Base-by-base conservation (phyloP, 1,139 yeast species). In the Suhomyces choctaworum region DNA sequence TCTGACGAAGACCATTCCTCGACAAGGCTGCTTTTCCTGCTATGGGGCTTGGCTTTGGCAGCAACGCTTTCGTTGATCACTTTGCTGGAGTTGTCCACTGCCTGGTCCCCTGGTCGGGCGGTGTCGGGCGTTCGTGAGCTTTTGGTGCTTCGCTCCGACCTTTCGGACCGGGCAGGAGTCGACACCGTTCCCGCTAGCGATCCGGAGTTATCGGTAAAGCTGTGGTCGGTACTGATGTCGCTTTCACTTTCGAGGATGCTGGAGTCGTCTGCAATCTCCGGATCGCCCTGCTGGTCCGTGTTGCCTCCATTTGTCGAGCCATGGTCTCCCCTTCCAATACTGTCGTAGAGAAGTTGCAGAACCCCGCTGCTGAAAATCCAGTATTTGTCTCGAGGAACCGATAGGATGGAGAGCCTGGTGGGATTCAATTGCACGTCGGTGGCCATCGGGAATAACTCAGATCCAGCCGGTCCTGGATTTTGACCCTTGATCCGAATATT, bases 281-380 rank as follows among this genome's bases (percentile, higher is more conserved):
- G 13, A 14, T 5, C 8, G 23, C 23, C 23, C 3, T 14, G 11
- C 4, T 11, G 11, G 11, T 27, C 21, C 4, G 28, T 3, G 6
- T 25, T 14, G 6, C 14, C 7, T 11, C 16, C 13, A 9, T 28
- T 22, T 5, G 19, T n/a, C 16, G 14, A 16, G 16, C 25, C 38
- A 7, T 35, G 32, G 14, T 36, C 34, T 11, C 36, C 34, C 16
- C 42, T 45, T 19, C 45, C 36, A 4, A 54, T 41, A 31, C 52
- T 56, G 14, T 34, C 33, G 30, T 48, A 45, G 15, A 76, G 51
- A 13, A 76, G 60, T 40, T 62, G 66, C 14, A 74, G 56, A 9
- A 75, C 62, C 0, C 78, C 66, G 29, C 73, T 60, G 31, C 70
- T 60, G 42, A 75, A 75, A 9, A 76, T 44, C 81, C 81, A 76